A percentile compares a stretch with the other conserved stretches of the same genome.
Evolutionary conservation across 257 asterid genomes (phyloP).

Genomic region (Anisodus acutangulus): DNA sequence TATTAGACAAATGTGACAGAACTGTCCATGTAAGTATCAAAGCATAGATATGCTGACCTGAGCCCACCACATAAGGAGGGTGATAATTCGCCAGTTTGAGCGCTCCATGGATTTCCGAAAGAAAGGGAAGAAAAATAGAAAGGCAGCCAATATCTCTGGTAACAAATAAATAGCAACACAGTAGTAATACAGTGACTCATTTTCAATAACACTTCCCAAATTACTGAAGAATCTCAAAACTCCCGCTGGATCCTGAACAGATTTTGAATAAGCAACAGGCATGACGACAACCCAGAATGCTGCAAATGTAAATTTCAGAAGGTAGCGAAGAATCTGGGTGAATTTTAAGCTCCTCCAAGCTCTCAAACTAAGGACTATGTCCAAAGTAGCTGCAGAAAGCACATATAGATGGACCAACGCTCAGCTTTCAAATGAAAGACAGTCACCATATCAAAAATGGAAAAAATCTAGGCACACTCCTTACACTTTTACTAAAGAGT

Average conservation of each 20-base stretch:
- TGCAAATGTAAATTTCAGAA: constrained; percentile 79
- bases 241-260: constrained; percentile 83
- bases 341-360: constrained; percentile 93
- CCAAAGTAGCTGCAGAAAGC: constrained; percentile 78
- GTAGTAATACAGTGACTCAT: constrained; percentile 68
- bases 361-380: constrained; percentile 69
- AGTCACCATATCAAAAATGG: constrained; percentile 3
- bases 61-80: constrained; percentile 93
- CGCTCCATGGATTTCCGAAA: constrained; percentile 83
- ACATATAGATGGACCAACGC: constrained; percentile 9
- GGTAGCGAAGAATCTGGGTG: constrained; percentile 82
- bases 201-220: constrained; percentile 76
- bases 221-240: constrained; percentile 64
- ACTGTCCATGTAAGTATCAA: constrained; percentile 27
- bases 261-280: constrained; percentile 85
- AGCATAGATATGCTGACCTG: constrained; percentile 56
- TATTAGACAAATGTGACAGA: constrained; percentile 34
- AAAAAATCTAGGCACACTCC: background rate
- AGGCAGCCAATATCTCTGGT: constrained; percentile 81
- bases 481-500: background rate
- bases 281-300: constrained; percentile 85
- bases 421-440: constrained; percentile 19
- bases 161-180: constrained; percentile 82
- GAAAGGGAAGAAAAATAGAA: constrained; percentile 78
- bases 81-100: constrained; percentile 71